Conservation (phyloP, 805 yeast species). For the Nakazawaea wickerhamii region DNA sequence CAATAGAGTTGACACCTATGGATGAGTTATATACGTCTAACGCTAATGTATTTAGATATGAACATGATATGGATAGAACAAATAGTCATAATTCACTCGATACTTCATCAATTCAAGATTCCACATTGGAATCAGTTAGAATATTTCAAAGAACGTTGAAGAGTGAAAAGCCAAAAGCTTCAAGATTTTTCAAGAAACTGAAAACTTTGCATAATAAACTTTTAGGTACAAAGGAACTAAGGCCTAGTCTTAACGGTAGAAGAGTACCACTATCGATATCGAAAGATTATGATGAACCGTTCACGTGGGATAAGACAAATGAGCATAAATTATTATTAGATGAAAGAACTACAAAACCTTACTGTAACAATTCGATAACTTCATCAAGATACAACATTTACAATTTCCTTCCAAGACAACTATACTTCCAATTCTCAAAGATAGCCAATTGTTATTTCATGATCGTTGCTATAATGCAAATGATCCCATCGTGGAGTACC, state of each 20-base stretch:
- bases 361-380: constrained; percentile 63
- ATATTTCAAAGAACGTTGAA: constrained; percentile 4
- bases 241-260: constrained; percentile 66
- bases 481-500: constrained; percentile 96
- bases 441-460: constrained; percentile 88
- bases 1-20: constrained; percentile 28
- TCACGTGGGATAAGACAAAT: constrained; percentile 25
- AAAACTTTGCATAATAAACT: constrained; percentile 23
- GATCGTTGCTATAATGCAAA: constrained; percentile 85
- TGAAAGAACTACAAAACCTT: constrained; percentile 61
- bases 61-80: constrained; percentile 13
- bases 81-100: constrained; percentile 12
- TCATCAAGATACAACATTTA: constrained; percentile 81
- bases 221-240: constrained; percentile 39
- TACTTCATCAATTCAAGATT: constrained; percentile 16
- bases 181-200: constrained; percentile 1
- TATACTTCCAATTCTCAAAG: constrained; percentile 87
- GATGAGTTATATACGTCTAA: constrained; percentile 23
- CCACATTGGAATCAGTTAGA: constrained; percentile 22
- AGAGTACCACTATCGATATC: constrained; percentile 59
- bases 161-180: neutral
- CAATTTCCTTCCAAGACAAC: constrained; percentile 82
- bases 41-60: constrained; percentile 10
- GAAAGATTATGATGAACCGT: constrained; percentile 27
- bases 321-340: constrained; percentile 45